A percentile compares a stretch with the other conserved stretches of the same genome.
These are phyloP conservation scores for Astrothelium macrocarpum DNA, from an alignment of 495 filamentous ascomycete species.

Conservation along the genomic window DNA sequence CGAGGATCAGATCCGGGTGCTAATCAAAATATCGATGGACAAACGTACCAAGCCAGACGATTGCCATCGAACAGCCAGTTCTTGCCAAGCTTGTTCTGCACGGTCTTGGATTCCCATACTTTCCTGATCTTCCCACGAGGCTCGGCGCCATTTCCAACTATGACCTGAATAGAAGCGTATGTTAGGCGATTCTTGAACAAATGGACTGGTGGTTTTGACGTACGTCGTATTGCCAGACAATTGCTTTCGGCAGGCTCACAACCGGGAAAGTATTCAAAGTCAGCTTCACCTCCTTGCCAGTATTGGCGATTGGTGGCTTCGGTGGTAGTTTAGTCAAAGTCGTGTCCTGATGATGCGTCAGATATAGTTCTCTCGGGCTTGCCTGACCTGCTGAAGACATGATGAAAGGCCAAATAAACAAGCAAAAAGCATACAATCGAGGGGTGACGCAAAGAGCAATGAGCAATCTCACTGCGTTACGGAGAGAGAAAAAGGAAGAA, in stretches of 20 bases:
- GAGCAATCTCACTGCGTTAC: too few relatives aligned
- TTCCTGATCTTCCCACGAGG: slow-evolving; percentile 57
- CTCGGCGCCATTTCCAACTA: slow-evolving; percentile 51
- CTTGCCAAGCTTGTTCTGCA: slow-evolving; percentile 44
- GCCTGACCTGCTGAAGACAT: neutral
- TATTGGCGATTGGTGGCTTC: slow-evolving; percentile 19
- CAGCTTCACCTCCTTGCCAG: slow-evolving; percentile 49
- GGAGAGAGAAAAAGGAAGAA: too few relatives aligned
- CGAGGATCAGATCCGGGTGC: slow-evolving; percentile 18
- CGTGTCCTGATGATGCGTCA: neutral
- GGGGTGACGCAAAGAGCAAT: too few relatives aligned
- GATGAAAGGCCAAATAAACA: too few relatives aligned
- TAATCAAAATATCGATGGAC: slow-evolving; percentile 26
- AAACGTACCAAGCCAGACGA: slow-evolving; percentile 64
- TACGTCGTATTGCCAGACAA: slow-evolving; percentile 80
- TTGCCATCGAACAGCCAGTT: slow-evolving; percentile 69
- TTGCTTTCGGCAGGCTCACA: slow-evolving; percentile 36
- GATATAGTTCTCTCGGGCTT: neutral
- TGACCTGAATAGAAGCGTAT: slow-evolving; percentile 37
- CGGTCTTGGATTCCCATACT: slow-evolving; percentile 55
- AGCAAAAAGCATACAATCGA: too few relatives aligned
- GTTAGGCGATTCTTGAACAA: neutral
- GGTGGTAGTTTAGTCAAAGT: slow-evolving; percentile 20
- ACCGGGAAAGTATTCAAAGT: slow-evolving; percentile 68
- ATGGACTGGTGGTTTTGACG: slow-evolving; percentile 29